Conservation (phyloP, 352 stramenopile species). For the Globisporangium barbulae region DNA sequence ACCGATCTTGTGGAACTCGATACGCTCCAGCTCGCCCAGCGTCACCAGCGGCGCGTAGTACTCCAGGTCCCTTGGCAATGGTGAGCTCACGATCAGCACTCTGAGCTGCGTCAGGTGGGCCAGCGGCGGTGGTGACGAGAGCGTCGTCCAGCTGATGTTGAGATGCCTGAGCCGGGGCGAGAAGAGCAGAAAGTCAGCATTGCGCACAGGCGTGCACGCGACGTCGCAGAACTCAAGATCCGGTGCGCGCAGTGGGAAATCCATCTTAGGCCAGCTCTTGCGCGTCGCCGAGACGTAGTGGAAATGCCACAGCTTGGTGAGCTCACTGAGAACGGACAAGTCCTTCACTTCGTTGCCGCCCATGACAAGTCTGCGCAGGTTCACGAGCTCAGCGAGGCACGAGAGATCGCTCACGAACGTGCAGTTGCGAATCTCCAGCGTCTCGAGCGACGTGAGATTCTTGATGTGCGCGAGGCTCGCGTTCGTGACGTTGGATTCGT, state of each 20-base stretch:
- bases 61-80: not conserved
- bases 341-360: constrained; percentile 3
- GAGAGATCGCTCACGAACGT: not conserved
- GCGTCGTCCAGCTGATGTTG: constrained; percentile 8
- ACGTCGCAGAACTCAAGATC: constrained; percentile 6
- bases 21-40: not conserved
- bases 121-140: not conserved
- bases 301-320: constrained; percentile 7
- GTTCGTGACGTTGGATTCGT: not conserved
- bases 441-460: not conserved
- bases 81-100: constrained; percentile 6
- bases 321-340: not conserved
- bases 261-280: constrained; percentile 2
- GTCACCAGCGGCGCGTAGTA: constrained; percentile 2
- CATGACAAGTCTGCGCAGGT: constrained; percentile 3
- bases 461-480: constrained; percentile 2
- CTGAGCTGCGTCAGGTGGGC: not conserved
- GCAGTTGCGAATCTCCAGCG: constrained; percentile 9
- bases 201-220: not conserved
- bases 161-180: constrained; percentile 3
- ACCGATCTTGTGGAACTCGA: constrained; percentile 7
- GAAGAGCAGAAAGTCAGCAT: constrained; percentile 2
- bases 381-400: not conserved
- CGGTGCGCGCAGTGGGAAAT: constrained; percentile 4
- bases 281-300: not conserved